Percentiles rank a stretch among this genome's conserved stretches.
Evolutionary conservation across 2,329 filamentous ascomycete species (phyloP).

Genomic region (Fusarium succisae): DNA sequence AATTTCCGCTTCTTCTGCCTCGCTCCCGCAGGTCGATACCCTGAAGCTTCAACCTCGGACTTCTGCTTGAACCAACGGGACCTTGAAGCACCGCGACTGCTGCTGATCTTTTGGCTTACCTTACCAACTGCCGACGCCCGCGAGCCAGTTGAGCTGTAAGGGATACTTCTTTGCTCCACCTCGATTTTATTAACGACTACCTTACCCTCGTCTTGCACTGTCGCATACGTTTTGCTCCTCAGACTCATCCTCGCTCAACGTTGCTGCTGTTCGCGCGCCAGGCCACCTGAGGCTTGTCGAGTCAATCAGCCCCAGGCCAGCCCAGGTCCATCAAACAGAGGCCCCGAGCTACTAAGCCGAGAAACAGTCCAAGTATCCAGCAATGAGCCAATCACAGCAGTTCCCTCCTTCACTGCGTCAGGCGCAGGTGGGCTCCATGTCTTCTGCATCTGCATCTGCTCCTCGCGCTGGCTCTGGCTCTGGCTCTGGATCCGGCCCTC

Average conservation of each 20-base stretch:
- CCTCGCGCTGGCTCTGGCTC: slow-evolving; percentile 15
- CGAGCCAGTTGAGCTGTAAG: slow-evolving; percentile 11
- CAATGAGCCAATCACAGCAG: slow-evolving; percentile 55
- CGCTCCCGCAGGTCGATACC: neutral
- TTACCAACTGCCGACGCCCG: slow-evolving; percentile 16
- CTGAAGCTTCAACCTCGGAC: neutral
- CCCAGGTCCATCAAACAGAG: slow-evolving; percentile 20
- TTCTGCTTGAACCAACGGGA: neutral
- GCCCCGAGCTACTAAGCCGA: slow-evolving; percentile 18
- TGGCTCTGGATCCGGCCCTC: slow-evolving; percentile 35
- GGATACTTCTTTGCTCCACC: slow-evolving; percentile 9
- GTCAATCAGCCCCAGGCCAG: slow-evolving; percentile 16
- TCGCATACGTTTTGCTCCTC: slow-evolving; percentile 1
- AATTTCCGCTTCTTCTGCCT: slow-evolving; percentile 1
- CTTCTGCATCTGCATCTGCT: slow-evolving; percentile 20
- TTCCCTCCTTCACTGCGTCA: slow-evolving; percentile 46
- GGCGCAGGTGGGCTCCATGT: slow-evolving; percentile 37
- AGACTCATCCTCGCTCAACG: neutral
- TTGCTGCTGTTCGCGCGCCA: slow-evolving; percentile 24
- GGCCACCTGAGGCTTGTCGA: slow-evolving; percentile 18
- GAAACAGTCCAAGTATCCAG: slow-evolving; percentile 19
- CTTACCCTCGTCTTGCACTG: slow-evolving; percentile 2
- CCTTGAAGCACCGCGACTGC: neutral
- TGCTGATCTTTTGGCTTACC: slow-evolving; percentile 9
- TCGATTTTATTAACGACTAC: neutral